Percentiles rank a stretch among this genome's conserved stretches.
Evolutionary conservation across 441 rosid genomes (phyloP).

Genomic region (Melastoma candidum): DNA sequence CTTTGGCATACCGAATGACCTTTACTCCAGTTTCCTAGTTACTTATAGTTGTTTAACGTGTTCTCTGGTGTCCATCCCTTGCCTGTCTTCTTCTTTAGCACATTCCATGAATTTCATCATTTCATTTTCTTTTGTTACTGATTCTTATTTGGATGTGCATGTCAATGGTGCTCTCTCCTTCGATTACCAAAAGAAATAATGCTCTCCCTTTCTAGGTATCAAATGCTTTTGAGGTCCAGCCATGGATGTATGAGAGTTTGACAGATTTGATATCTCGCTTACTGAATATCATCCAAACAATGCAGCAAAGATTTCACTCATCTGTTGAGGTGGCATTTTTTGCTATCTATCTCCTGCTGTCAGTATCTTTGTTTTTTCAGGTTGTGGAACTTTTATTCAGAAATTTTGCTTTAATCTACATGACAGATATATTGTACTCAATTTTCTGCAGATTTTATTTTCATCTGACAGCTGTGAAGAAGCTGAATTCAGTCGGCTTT

Average conservation of each 20-base stretch:
- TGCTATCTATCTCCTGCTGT: neutral
- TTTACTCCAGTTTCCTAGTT: neutral
- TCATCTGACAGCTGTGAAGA: constrained; percentile 39
- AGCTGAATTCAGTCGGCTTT: constrained; percentile 32
- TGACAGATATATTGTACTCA: neutral
- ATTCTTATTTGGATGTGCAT: no score
- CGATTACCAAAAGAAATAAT: no score
- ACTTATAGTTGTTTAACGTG: no score
- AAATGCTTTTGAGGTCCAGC: constrained; percentile 72
- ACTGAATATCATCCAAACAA: constrained; percentile 70
- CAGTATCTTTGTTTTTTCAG: neutral
- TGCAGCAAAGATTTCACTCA: constrained; percentile 76
- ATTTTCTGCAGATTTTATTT: constrained; percentile 36
- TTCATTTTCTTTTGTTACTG: no score
- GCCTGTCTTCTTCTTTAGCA: no score
- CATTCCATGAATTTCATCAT: no score
- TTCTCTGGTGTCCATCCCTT: no score
- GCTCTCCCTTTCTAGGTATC: constrained; percentile 39
- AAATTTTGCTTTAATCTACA: no score
- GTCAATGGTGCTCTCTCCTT: no score
- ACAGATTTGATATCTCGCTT: constrained; percentile 48
- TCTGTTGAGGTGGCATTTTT: constrained; percentile 60
- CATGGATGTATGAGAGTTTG: constrained; percentile 43
- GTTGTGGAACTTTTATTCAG: no score
- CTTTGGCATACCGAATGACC: constrained; percentile 4